These are phyloP conservation scores for Epichloe elymi DNA, from an alignment of 2,329 filamentous ascomycete species.

Conservation along the genomic window DNA sequence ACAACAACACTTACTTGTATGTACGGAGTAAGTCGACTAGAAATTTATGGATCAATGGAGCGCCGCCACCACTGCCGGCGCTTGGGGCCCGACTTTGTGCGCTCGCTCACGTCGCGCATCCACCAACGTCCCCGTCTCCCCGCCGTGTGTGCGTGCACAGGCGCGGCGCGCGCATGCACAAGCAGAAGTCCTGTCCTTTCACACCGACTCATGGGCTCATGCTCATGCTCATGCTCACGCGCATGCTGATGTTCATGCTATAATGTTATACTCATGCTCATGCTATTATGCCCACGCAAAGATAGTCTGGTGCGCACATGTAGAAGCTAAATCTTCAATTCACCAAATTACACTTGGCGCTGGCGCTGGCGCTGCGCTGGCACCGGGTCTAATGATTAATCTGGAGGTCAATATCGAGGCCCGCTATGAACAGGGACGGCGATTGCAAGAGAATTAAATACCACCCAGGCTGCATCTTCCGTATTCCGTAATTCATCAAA, in stretches of 20 bases:
- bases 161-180: too few species aligned
- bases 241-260: background rate
- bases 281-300: background rate
- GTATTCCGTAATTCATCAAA: background rate
- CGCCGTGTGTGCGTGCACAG: background rate
- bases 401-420: too few species aligned
- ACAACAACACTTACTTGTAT: too few species aligned
- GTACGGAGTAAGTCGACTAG: too few species aligned
- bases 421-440: too few species aligned
- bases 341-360: too few species aligned
- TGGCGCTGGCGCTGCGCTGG: too few species aligned
- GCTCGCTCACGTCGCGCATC: conserved; percentile 3
- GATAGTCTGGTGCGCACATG: too few species aligned
- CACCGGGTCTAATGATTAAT: too few species aligned
- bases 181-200: background rate
- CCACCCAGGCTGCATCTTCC: background rate
- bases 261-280: background rate
- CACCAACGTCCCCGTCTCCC: background rate
- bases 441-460: background rate
- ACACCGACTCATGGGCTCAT: conserved; percentile 1
- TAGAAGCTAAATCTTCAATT: too few species aligned
- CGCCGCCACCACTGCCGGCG: conserved; percentile 1
- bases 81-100: conserved; percentile 1
- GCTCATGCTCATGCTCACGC: background rate
- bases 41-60: background rate